Percentiles rank a stretch among this genome's conserved stretches.
These are phyloP conservation scores for Podospora pseudocomata DNA, from an alignment of 495 filamentous ascomycete species.

Conservation along the genomic window DNA sequence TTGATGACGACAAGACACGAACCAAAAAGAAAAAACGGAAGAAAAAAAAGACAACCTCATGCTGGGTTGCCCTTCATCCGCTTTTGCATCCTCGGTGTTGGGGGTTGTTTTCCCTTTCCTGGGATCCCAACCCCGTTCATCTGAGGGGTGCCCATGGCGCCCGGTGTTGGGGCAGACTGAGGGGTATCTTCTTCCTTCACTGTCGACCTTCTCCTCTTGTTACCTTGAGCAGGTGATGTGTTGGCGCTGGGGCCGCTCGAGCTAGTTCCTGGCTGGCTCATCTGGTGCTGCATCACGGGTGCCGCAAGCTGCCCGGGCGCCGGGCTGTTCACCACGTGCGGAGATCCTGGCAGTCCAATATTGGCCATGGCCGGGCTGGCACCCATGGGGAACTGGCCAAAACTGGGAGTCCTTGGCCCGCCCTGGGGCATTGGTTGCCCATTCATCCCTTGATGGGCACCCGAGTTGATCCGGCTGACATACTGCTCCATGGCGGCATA, in stretches of 20 bases:
- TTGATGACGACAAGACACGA: background rate
- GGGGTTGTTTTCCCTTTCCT: constrained; percentile 40
- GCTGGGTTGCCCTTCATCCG: constrained; percentile 41
- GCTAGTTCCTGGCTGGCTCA: constrained; percentile 66
- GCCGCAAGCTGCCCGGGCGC: constrained; percentile 57
- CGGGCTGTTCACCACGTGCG: constrained; percentile 53
- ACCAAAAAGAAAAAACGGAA: background rate
- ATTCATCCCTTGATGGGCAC: constrained; percentile 33
- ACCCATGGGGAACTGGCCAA: constrained; percentile 49
- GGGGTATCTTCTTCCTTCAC: constrained; percentile 71
- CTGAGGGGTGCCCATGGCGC: constrained; percentile 38
- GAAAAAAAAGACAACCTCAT: constrained; percentile 9
- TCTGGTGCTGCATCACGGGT: constrained; percentile 66
- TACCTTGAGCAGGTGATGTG: constrained; percentile 75
- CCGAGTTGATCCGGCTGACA: constrained; percentile 41
- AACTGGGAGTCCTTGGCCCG: constrained; percentile 46
- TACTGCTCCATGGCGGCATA: constrained; percentile 61
- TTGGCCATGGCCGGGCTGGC: constrained; percentile 54
- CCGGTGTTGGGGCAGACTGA: constrained; percentile 45
- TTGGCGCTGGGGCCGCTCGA: constrained; percentile 75
- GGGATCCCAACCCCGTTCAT: constrained; percentile 40
- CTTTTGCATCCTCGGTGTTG: constrained; percentile 47
- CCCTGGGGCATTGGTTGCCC: constrained; percentile 41
- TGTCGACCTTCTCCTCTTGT: constrained; percentile 66
- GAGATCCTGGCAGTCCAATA: constrained; percentile 57